A percentile compares a stretch with the other conserved stretches of the same genome.
These are phyloP conservation scores for Kitagawia praeruptora DNA, from an alignment of 129 eudicot species.

Conservation along the genomic window DNA sequence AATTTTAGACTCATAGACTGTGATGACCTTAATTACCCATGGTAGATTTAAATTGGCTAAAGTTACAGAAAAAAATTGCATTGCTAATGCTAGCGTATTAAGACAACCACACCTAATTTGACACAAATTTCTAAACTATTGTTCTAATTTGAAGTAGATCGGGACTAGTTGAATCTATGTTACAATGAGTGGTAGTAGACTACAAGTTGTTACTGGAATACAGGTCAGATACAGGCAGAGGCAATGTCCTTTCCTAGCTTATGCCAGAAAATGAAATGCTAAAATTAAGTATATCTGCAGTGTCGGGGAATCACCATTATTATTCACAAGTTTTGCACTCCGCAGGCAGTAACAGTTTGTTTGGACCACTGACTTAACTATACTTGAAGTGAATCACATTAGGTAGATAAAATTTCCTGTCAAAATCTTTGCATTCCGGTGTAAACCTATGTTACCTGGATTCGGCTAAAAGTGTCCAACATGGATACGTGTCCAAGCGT, in stretches of 20 bases:
- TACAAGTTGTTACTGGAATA: not conserved
- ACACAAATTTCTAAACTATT: not conserved
- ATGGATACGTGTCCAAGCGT: too few relatives aligned
- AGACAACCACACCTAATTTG: not conserved
- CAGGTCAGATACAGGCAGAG: not conserved
- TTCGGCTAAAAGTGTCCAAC: too few relatives aligned
- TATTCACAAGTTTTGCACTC: not conserved
- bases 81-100: too few relatives aligned
- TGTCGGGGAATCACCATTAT: slow-evolving; percentile 3
- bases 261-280: not conserved
- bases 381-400: slow-evolving; percentile 4
- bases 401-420: not conserved
- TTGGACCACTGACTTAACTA: not conserved
- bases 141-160: not conserved
- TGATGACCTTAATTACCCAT: not conserved
- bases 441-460: too few relatives aligned
- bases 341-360: not conserved
- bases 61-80: not conserved
- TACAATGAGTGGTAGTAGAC: not conserved
- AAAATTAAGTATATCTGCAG: not conserved
- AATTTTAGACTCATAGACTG: not conserved
- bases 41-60: not conserved
- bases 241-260: not conserved
- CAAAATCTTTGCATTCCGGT: not conserved
- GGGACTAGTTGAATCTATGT: not conserved